Conservation (phyloP, 768 basidiomycete species). For the Termitomyces heimii region DNA sequence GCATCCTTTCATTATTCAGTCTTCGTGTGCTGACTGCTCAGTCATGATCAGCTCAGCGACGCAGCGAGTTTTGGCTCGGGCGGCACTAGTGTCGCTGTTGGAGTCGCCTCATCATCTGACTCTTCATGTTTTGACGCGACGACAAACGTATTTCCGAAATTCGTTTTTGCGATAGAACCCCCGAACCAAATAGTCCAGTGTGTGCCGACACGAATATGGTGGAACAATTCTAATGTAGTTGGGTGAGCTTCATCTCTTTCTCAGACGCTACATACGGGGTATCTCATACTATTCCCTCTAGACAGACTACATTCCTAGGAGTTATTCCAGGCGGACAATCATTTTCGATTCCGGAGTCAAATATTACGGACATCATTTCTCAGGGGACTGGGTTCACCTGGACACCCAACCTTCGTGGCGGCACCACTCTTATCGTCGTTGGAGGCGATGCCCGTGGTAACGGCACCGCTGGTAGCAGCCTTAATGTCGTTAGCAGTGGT, state of each 20-base stretch:
- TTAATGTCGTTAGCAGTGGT: conserved; percentile 50
- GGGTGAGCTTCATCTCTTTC: conserved; percentile 33
- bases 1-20: background rate
- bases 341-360: conserved; percentile 52
- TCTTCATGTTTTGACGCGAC: conserved; percentile 55
- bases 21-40: background rate
- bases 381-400: conserved; percentile 66
- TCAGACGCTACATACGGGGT: background rate
- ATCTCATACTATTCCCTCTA: conserved; percentile 19
- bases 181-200: conserved; percentile 65
- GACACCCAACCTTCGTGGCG: conserved; percentile 57
- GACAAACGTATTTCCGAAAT: conserved; percentile 41
- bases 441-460: conserved; percentile 63
- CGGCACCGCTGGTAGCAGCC: conserved; percentile 62
- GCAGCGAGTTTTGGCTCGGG: conserved; percentile 59
- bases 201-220: conserved; percentile 56
- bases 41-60: conserved; percentile 48
- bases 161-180: conserved; percentile 58
- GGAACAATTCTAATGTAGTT: conserved; percentile 44
- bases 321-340: conserved; percentile 79
- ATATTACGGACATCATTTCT: conserved; percentile 32
- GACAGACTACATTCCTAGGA: conserved; percentile 58
- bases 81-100: conserved; percentile 65
- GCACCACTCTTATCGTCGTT: conserved; percentile 61
- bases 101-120: conserved; percentile 46